Base-by-base conservation (phyloP, 2,329 filamentous ascomycete genomes). In the Xylaria sp. region DNA sequence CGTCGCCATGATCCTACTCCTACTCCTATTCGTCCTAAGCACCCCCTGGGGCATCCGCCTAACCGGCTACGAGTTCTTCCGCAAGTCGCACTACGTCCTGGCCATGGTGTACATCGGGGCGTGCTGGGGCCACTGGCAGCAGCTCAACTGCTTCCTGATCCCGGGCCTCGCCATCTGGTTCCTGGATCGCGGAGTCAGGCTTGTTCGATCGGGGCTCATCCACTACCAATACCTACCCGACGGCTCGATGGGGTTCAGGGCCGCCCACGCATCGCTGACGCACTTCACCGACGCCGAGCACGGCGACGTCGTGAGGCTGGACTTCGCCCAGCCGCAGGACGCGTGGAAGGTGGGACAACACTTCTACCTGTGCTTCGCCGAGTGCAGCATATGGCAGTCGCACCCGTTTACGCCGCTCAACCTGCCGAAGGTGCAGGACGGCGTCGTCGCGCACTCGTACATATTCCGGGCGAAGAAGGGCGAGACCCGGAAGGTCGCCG, bases 21-120 rank as follows among this genome's bases (percentile, higher is more conserved):
- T 83, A 0, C 69, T 89, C 13, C 71, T 91, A 1, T 81, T 85
- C 53, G 65, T 85, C 4, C 74, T 89, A 48, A 86, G 85, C 65
- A 70, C 80, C 0, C 76, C 77, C 11, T 78, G 76, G 67, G 85
- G 78, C 1, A 88, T 91, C 52, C 78, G 80, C 7, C 71, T 80
- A 44, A 90, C 87, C 0, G 89, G 89, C 2, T 91, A 92, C 69
- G 89, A 92, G 64, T 85, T 88, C 71, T 92, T 92, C 76, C 81
- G 88, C 56, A 91, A 90, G 67, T 74, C 82, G 0, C 89, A 92
- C 67, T 90, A 90, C 62, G 75, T 91, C 11, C 75, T 91, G 2
- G 89, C 88, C 9, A 84, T 88, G 74, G 69, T 91, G 4, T 92
- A 90, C 69, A 82, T 92, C 11, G 89, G 87, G 4, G 88, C 87